Base-by-base conservation (phyloP, 805 yeast genomes). In the Starmerella potacharoeniae region DNA sequence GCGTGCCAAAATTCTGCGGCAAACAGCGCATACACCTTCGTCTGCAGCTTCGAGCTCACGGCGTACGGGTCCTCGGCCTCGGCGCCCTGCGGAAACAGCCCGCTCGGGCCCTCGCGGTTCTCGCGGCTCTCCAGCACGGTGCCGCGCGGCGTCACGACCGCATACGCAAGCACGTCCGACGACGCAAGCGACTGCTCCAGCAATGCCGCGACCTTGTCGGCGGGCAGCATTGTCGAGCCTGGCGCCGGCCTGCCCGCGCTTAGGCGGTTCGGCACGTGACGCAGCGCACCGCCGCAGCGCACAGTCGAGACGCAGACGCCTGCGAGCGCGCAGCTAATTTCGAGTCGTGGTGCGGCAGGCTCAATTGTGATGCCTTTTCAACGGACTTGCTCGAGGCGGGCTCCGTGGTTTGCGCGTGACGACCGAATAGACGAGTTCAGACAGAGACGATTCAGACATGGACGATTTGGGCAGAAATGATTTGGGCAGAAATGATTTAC, bases 11-110 rank as follows among this genome's bases (percentile, higher is more conserved):
- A 56, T 42, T 64, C 57, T 16, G 69, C 60, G 4, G 68, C 69
- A 55, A 65, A 65, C n/a, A 65, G 55, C 9, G 64, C 65, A 40
- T 59, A 64, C 13, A 67, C 62, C 41, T 66, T 65, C 6, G 68
- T 67, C 43, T 65, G 64, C 63, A 67, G 55, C 51, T 57, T 56
- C n/a, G 55, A 33, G 39, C 47, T 40, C n/a, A 57, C 54, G 5
- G 36, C 11, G 56, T 29, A 51, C 28, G 16, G 17, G 43, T 31
- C 47, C 16, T 35, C 53, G 37, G 22, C 45, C 31, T 33, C 30
- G 13, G 8, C 40, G 33, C 28, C 44, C 9, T 31, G 52, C 10
- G 58, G 55, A 47, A 47, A 54, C 41, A 29, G 37, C 13, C 41
- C 44, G n/a, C n/a, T 14, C 35, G 43, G 10, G 41, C 44, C 22